These are phyloP conservation scores for Hymenoscyphus albidus DNA, from an alignment of 2,329 filamentous ascomycete species.

Conservation along the genomic window DNA sequence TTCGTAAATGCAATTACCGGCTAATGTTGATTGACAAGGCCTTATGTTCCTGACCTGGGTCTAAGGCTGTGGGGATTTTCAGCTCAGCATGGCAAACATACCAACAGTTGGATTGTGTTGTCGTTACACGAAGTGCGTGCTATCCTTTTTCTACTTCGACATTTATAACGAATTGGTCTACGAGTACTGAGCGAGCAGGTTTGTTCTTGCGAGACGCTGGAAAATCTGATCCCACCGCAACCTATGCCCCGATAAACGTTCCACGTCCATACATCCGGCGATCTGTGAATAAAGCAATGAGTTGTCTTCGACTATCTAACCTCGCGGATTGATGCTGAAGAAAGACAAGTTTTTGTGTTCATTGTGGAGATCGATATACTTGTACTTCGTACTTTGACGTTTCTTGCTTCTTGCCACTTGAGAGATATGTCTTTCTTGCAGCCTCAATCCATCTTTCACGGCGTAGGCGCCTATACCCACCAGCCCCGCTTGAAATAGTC, in stretches of 20 bases:
- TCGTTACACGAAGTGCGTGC: background rate
- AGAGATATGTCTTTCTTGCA: constrained; percentile 1
- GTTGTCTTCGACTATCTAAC: background rate
- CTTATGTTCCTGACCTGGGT: background rate
- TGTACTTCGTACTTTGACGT: background rate
- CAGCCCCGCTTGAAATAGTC: background rate
- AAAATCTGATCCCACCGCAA: too few species aligned
- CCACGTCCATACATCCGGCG: too few species aligned
- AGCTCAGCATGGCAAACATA: background rate
- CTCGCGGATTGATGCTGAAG: background rate
- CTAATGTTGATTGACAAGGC: background rate
- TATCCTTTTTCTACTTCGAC: background rate
- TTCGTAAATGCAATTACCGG: background rate
- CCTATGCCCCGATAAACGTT: too few species aligned
- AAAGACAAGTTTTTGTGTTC: background rate
- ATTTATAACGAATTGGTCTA: background rate
- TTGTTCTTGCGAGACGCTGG: too few species aligned
- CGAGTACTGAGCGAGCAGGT: background rate
- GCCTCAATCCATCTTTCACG: background rate
- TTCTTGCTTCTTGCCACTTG: background rate
- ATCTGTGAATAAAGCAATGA: background rate
- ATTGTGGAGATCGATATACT: background rate
- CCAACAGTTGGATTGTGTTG: background rate
- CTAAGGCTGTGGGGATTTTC: background rate
- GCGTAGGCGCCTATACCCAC: background rate